Evolutionary conservation across 495 filamentous ascomycete species (phyloP).

Genomic region (Aspergillus sclerotiicarbonarius): DNA sequence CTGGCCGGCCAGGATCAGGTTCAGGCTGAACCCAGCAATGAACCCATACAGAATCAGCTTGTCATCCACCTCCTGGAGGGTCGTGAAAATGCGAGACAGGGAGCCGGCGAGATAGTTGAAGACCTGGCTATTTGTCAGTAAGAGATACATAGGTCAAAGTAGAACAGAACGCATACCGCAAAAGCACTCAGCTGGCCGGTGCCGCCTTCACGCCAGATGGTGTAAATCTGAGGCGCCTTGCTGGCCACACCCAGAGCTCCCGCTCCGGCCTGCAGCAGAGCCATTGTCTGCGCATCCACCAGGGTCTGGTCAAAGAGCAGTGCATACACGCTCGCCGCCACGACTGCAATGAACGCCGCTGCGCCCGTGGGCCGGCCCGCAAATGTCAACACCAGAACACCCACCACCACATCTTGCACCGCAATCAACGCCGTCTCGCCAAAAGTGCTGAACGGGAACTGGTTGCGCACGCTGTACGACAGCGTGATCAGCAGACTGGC

Average conservation of each 20-base stretch:
- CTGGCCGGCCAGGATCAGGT: slow-evolving; percentile 80
- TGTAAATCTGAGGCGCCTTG: slow-evolving; percentile 88
- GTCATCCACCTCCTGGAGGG: slow-evolving; percentile 92
- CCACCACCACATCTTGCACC: slow-evolving; percentile 86
- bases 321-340: slow-evolving; percentile 64
- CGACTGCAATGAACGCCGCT: slow-evolving; percentile 66
- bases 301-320: slow-evolving; percentile 66
- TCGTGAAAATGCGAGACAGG: slow-evolving; percentile 93
- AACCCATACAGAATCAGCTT: slow-evolving; percentile 92
- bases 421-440: slow-evolving; percentile 91
- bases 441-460: slow-evolving; percentile 93
- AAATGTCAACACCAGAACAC: slow-evolving; percentile 78
- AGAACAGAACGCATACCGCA: slow-evolving; percentile 64
- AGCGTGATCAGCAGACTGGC: slow-evolving; percentile 78
- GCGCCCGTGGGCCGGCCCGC: slow-evolving; percentile 64
- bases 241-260: slow-evolving; percentile 79
- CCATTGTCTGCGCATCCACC: slow-evolving; percentile 64
- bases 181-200: slow-evolving; percentile 97
- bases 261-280: slow-evolving; percentile 79
- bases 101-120: slow-evolving; percentile 96
- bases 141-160: background rate
- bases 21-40: slow-evolving; percentile 82
- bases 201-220: slow-evolving; percentile 77
- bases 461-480: slow-evolving; percentile 84
- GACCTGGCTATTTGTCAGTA: slow-evolving; percentile 55